Evolutionary conservation across 306 rosid genomes (phyloP).

Genomic region (Hippophae tibetana): DNA sequence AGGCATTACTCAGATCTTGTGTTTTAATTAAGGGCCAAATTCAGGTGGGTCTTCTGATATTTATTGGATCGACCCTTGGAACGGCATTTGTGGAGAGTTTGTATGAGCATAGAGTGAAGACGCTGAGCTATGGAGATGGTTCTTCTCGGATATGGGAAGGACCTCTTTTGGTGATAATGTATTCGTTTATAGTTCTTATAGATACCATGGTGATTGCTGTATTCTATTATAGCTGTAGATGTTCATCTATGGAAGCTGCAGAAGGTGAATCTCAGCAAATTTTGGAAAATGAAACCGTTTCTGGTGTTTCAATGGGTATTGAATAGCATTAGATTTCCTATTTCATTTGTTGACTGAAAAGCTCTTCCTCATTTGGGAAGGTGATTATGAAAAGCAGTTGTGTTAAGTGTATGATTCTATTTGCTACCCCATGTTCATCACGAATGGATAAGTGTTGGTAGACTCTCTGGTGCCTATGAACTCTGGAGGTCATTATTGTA

Average conservation of each 20-base stretch:
- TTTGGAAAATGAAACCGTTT: conserved; percentile 32
- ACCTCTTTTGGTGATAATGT: conserved; percentile 89
- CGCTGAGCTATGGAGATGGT: conserved; percentile 92
- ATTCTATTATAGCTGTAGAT: conserved; percentile 21
- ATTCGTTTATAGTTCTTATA: conserved; percentile 75
- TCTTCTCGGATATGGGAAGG: conserved; percentile 98
- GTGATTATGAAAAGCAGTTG: conserved; percentile 19
- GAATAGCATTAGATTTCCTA: conserved; percentile 31
- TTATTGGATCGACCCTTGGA: conserved; percentile 79
- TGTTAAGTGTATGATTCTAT: neutral
- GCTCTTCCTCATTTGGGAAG: conserved; percentile 18
- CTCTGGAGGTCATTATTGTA: too few species aligned
- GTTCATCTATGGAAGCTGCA: conserved; percentile 24
- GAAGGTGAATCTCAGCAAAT: conserved; percentile 35
- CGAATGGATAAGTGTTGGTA: too few species aligned
- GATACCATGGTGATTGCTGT: conserved; percentile 77
- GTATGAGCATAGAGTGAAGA: conserved; percentile 91
- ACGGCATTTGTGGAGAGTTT: conserved; percentile 85
- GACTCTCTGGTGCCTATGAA: too few species aligned
- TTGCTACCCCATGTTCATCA: too few species aligned
- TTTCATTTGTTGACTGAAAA: conserved; percentile 13
- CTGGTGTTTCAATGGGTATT: conserved; percentile 34
- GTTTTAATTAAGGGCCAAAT: conserved; percentile 73
- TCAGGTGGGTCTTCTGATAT: conserved; percentile 82
- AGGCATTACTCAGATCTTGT: conserved; percentile 68